Evolutionary conservation across 257 asterid genomes (phyloP).

Genomic region (Solanum ossicruentum): DNA sequence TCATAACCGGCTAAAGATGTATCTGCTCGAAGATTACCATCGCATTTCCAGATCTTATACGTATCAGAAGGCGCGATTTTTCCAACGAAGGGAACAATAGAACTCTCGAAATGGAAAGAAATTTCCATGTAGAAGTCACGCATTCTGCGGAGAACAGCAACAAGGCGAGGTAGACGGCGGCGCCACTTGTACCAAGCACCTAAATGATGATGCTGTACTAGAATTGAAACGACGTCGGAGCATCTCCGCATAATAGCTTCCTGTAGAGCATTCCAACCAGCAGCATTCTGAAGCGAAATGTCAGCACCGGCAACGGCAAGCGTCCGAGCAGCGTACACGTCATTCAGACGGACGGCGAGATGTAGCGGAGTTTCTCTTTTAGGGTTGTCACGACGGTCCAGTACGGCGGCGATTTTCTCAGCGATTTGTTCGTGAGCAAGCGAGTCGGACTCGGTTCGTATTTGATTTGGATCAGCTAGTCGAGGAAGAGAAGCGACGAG

Average conservation of each 20-base stretch:
- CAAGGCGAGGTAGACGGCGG: constrained; percentile 79
- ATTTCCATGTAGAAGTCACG: constrained; percentile 97
- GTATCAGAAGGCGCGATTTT: constrained; percentile 95
- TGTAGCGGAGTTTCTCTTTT: constrained; percentile 80
- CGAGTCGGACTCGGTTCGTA: constrained; percentile 53
- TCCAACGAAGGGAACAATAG: constrained; percentile 82
- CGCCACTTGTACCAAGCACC: constrained; percentile 95
- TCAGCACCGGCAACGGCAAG: constrained; percentile 81
- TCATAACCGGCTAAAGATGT: constrained; percentile 90
- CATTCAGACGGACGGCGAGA: constrained; percentile 84
- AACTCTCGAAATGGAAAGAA: constrained; percentile 87
- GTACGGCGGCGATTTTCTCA: constrained; percentile 48
- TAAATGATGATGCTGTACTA: constrained; percentile 71
- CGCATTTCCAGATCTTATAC: constrained; percentile 91
- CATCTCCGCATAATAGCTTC: constrained; percentile 80
- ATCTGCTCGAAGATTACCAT: constrained; percentile 84
- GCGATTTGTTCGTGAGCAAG: constrained; percentile 50
- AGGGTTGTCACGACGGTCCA: constrained; percentile 77
- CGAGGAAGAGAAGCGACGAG: constrained; percentile 49
- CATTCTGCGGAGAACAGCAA: constrained; percentile 72
- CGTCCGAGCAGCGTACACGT: constrained; percentile 40
- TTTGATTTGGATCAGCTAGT: constrained; percentile 32
- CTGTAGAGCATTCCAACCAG: constrained; percentile 89
- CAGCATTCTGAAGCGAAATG: constrained; percentile 72
- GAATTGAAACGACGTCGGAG: constrained; percentile 49